Base-by-base conservation (phyloP, 106 monocot genomes). In the Dioscorea zingiberensis region DNA sequence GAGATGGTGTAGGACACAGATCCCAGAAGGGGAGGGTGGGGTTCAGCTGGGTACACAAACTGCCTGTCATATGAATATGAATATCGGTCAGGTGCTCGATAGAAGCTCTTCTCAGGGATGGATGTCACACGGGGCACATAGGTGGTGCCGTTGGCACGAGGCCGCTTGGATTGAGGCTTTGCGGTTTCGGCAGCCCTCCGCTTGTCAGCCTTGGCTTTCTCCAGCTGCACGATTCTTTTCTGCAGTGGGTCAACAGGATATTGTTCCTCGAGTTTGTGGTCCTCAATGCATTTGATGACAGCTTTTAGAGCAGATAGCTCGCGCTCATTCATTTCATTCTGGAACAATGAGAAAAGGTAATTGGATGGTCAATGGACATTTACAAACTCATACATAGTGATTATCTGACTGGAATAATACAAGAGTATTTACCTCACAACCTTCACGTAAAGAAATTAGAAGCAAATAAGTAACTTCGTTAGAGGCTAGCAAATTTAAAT, bases 181-280 rank as follows among this genome's bases (percentile, higher is more conserved):
- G 80, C 77, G 23, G 84, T 84, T 72, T 94, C 94, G 3, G 77
- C 80, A 14, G 82, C 90, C 48, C 94, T 79, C 54, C 90, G 82
- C 68, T 87, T 91, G 82, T 94, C 94, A 19, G 94, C 94, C 78
- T 94, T 91, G 19, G 76, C 90, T 71, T 94, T 90, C 76, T 91
- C 90, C 10, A 94, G 71, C 67, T 87, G 87, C n/a, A 80, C 22
- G 58, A 94, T 68, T 19, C 90, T 65, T 70, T 87, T 94, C 66
- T 83, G 84, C 27, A 94, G 85, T 24, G 94, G 73, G 11, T 94
- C 90, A 4, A 73, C 27, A 26, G 90, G 83, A 62, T 80, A 91
- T 60, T 85, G 75, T 21, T 82, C 65, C 44, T 90, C 87, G 8
- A 91, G 94, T 60, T 87, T 94, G 82, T 87, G 94, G 48, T 94